Evolutionary conservation across 371 early-diverging fungal species (phyloP).

Genomic region (Circinella minor): DNA sequence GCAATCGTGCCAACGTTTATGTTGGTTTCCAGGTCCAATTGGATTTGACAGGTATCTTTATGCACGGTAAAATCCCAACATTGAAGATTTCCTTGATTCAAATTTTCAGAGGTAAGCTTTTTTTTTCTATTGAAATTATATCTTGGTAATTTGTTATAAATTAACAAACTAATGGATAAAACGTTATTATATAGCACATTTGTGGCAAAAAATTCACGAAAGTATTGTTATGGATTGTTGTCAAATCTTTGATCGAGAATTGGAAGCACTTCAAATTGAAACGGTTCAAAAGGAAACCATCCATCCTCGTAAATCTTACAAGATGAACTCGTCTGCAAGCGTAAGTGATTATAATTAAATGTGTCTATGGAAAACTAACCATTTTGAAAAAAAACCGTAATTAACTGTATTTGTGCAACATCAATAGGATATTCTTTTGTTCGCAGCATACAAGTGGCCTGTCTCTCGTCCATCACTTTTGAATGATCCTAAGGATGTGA

Average conservation of each 20-base stretch:
- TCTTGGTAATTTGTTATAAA: too few species aligned
- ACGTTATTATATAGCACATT: conserved; percentile 70
- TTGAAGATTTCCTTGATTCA: conserved; percentile 99
- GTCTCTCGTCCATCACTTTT: conserved; percentile 93
- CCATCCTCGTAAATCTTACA: conserved; percentile 98
- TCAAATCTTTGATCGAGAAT: conserved; percentile 97
- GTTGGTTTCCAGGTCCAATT: conserved; percentile 99
- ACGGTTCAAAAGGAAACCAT: conserved; percentile 99
- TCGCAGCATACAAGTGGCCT: conserved; percentile 98
- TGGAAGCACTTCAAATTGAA: conserved; percentile 97
- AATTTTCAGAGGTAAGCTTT: conserved; percentile 82
- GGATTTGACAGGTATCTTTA: conserved; percentile 98
- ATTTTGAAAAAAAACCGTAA: not conserved
- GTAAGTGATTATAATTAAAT: conserved; percentile 16
- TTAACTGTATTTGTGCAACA: conserved; percentile 8
- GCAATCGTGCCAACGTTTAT: conserved; percentile 89
- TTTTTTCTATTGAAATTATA: not conserved
- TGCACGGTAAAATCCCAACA: conserved; percentile 99
- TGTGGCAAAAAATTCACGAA: conserved; percentile 99
- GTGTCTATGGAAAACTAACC: not conserved
- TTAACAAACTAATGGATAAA: not conserved
- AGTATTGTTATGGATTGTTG: conserved; percentile 91
- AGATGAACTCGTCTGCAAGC: conserved; percentile 86
- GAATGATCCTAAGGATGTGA: conserved; percentile 89
- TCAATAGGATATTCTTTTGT: conserved; percentile 92